Base-by-base conservation (phyloP, 2,329 filamentous ascomycete genomes). In the Raffaelea deltoideospora region DNA sequence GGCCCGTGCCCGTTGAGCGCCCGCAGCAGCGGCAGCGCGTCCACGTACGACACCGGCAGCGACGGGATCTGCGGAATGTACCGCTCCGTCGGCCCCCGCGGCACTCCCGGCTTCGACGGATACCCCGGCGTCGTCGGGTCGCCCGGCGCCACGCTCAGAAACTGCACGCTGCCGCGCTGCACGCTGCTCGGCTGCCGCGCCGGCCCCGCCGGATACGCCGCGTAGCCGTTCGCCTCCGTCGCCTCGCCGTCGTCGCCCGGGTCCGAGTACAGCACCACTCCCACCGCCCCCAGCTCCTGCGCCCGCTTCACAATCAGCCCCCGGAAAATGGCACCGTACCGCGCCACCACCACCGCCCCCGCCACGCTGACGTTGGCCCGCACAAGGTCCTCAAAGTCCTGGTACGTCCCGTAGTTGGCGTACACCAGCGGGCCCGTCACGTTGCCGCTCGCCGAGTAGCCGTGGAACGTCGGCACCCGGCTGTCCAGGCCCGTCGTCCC, bases 111-210 rank as follows among this genome's bases (percentile, higher is more conserved):
- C 54, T 88, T 88, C 1, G 86, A 94, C 8, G 88, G 82, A 51
- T 94, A 95, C 10, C 90, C 90, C 15, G 86, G 85, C 0, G 90
- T 96, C 0, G 90, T 93, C 34, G 88, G 88, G 50, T 96, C 71
- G 43, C 80, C 79, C 42, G 65, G 72, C 37, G 60, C 66, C 45
- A 67, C 64, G 63, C 79, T 85, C 41, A 94, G 57, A 49, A 84
- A 93, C 55, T 90, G 76, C 8, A 79, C 74, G 51, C 85, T 94
- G 44, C 88, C 88, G 47, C 88, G 69, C 59, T 96, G 87, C 10
- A 96, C 86, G 47, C 81, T 84, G 55, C 79, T 88, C 3, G 86
- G 84, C 47, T 96, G 76, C 40, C 88, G 72, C 0, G 86, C 88
- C 13, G 87, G 86, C 0, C 90, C 88, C 13, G 86, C 64, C 0